These are phyloP conservation scores for Naganishia onofrii DNA, from an alignment of 768 basidiomycete species.

Conservation along the genomic window DNA sequence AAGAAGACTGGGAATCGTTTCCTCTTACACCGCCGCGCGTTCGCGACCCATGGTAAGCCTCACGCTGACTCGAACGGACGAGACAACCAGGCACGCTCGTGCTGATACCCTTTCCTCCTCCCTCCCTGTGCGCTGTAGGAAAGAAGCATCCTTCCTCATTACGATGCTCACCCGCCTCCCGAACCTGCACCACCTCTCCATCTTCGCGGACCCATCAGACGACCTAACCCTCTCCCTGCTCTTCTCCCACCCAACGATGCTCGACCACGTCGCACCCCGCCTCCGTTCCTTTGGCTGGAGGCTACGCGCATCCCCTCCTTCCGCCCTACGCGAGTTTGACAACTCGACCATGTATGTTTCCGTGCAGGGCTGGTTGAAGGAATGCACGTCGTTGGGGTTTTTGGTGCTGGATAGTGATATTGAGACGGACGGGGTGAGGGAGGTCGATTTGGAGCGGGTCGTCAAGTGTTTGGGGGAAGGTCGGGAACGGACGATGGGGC, in stretches of 20 bases:
- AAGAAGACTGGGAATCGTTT: conserved; percentile 11
- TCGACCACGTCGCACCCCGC: conserved; percentile 33
- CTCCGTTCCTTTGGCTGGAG: conserved; percentile 48
- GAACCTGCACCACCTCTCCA: conserved; percentile 43
- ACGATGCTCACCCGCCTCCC: conserved; percentile 41
- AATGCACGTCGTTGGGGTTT: conserved; percentile 41
- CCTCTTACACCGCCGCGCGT: conserved; percentile 12
- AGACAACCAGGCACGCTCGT: too few species aligned
- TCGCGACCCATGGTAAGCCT: conserved; percentile 14
- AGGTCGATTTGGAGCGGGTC: conserved; percentile 37
- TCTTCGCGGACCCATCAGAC: conserved; percentile 50
- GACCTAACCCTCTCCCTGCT: conserved; percentile 44
- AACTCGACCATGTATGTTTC: conserved; percentile 46
- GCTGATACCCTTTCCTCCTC: background rate
- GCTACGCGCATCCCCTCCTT: conserved; percentile 44
- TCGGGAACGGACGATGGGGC: background rate
- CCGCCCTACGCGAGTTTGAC: conserved; percentile 38
- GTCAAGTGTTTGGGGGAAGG: conserved; percentile 35
- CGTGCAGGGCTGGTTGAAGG: conserved; percentile 41
- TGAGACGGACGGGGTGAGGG: conserved; percentile 38
- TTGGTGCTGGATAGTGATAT: conserved; percentile 49
- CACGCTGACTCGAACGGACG: too few species aligned
- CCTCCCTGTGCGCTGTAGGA: background rate
- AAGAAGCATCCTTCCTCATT: conserved; percentile 43
- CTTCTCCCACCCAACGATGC: conserved; percentile 34